These are phyloP conservation scores for Mortierella polycephala DNA, from an alignment of 371 early-diverging fungal species.

Conservation along the genomic window DNA sequence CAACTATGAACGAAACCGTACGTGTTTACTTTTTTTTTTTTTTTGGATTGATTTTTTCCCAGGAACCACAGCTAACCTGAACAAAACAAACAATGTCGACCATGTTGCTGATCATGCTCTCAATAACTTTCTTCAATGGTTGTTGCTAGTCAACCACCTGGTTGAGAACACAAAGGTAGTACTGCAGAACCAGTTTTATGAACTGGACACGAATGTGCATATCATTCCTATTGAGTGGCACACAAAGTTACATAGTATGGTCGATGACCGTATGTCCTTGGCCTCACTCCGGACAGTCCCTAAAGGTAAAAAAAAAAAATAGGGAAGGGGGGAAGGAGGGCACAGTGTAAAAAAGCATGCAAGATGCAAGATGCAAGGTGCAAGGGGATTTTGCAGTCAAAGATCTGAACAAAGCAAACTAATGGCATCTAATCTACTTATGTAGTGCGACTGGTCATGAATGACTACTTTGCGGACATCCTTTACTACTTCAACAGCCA, in stretches of 20 bases:
- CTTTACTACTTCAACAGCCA: conserved; percentile 61
- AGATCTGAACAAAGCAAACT: too few relatives aligned
- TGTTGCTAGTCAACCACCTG: conserved; percentile 56
- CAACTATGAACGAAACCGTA: conserved; percentile 64
- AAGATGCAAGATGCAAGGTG: too few relatives aligned
- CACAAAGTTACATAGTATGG: conserved; percentile 62
- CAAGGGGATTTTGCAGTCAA: too few relatives aligned
- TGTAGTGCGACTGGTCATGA: conserved; percentile 58
- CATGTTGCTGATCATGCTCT: neutral
- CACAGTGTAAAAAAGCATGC: neutral
- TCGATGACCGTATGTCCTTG: conserved; percentile 58
- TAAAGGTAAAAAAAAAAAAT: conserved; percentile 38
- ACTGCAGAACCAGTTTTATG: conserved; percentile 59
- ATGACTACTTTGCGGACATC: conserved; percentile 60
- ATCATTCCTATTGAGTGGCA: conserved; percentile 76
- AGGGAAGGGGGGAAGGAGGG: too few relatives aligned
- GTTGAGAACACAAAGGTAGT: conserved; percentile 64
- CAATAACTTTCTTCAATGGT: neutral
- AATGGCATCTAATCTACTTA: too few relatives aligned
- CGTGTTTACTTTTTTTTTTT: neutral
- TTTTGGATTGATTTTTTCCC: neutral
- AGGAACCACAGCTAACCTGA: neutral
- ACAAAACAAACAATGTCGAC: neutral
- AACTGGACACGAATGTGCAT: conserved; percentile 56
- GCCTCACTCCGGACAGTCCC: conserved; percentile 59